These are phyloP conservation scores for Vaccinium darrowii DNA, from an alignment of 148 eudicot species.

Conservation along the genomic window DNA sequence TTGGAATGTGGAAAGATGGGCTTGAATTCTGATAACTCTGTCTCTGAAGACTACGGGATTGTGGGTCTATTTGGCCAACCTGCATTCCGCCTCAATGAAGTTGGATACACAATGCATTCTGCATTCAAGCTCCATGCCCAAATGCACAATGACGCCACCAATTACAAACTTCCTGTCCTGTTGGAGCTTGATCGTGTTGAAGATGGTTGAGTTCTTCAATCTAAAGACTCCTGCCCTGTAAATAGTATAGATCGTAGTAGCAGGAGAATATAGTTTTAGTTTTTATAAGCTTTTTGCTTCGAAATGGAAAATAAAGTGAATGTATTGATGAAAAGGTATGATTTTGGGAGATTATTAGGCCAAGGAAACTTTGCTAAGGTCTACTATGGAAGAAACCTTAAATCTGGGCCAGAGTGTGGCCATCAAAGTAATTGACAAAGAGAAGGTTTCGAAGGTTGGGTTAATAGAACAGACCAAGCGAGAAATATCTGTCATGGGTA, in stretches of 20 bases:
- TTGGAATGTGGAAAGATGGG: slow-evolving; percentile 74
- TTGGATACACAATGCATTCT: slow-evolving; percentile 25
- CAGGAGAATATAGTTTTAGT: slow-evolving; percentile 15
- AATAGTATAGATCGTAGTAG: neutral
- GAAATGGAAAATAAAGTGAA: slow-evolving; percentile 51
- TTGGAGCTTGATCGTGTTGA: slow-evolving; percentile 47
- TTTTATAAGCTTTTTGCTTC: slow-evolving; percentile 1
- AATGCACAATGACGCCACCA: slow-evolving; percentile 23
- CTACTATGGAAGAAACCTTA: slow-evolving; percentile 58
- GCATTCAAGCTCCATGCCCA: slow-evolving; percentile 17
- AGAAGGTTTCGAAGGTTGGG: slow-evolving; percentile 58
- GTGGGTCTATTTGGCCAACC: slow-evolving; percentile 10
- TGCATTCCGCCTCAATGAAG: slow-evolving; percentile 29
- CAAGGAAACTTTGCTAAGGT: slow-evolving; percentile 89
- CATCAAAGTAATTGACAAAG: slow-evolving; percentile 79
- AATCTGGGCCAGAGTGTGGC: slow-evolving; percentile 64
- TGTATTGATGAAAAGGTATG: slow-evolving; percentile 65
- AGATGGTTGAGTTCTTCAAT: slow-evolving; percentile 39
- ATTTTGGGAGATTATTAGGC: slow-evolving; percentile 65
- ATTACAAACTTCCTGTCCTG: slow-evolving; percentile 27
- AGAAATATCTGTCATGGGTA: slow-evolving; percentile 70
- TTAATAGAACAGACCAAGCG: slow-evolving; percentile 76
- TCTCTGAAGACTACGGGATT: slow-evolving; percentile 23
- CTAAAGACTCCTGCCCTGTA: slow-evolving; percentile 20
- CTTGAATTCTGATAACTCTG: slow-evolving; percentile 36